Base-by-base conservation (phyloP, 106 monocot species). In the Acorus calamus region DNA sequence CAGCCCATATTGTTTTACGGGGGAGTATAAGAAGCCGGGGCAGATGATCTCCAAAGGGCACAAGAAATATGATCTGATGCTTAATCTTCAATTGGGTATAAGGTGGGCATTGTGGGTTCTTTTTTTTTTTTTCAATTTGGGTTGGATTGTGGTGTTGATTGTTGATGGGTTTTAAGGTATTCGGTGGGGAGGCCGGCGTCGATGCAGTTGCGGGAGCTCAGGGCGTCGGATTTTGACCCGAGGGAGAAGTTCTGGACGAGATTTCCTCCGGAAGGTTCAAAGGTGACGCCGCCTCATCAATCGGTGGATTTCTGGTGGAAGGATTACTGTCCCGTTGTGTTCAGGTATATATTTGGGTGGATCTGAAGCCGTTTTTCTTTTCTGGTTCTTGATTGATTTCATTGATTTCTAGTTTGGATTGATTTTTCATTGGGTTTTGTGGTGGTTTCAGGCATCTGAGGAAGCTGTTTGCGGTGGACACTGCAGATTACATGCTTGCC, bases 171-270 rank as follows among this genome's bases (percentile, higher is more conserved):
- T 63, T 70, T 11, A 49, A 92, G 93, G 28, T 76, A 93, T 54
- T 85, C 88, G 11, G 85, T 93, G 42, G 88, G 93, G 45, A 93
- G 79, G 56, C 78, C 78, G 8, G 68, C 77, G 9, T 68, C 77
- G 0, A 66, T 42, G 8, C 63, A 77, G 59, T 66, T 82, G 73
- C 77, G 84, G 64, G 88, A 82, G 49, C 82, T 88, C 42, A 69
- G 54, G 51, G 11, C 66, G 3, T 60, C 54, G 9, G 92, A 87
- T 79, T 92, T 92, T 48, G 93, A 88, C 55, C 85, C 93, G 2
- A 78, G 63, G 56, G 93, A 88, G 70, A 88, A 88, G 72, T 85
- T 73, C 63, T 88, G 93, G 93, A 93, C 93, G n/a, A 81, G 83
- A 56, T 93, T 93, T 45, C 93, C 92, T 5, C 79, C 87, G 4